Percentiles rank a stretch among this genome's conserved stretches.
phyloP scores from a whole-genome alignment of 306 rosid genomes.

The Pachyrhizus erosus region DNA sequence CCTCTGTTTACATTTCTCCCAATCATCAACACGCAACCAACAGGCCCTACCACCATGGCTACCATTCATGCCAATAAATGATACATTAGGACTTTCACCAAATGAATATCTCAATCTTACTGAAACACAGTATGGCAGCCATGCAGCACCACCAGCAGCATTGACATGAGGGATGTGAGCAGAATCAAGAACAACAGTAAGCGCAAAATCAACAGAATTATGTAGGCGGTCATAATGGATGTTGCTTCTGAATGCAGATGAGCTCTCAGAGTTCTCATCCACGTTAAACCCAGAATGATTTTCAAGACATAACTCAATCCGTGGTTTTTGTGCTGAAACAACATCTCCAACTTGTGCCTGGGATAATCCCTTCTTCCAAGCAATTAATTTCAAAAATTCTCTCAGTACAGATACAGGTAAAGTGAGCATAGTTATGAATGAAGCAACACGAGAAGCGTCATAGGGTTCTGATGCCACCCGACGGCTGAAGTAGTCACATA shows the following conservation, averaged over 20 bases:
- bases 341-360: conserved; percentile 90
- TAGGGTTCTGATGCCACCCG: conserved; percentile 99
- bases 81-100: conserved; percentile 76
- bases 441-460: conserved; percentile 99
- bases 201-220: conserved; percentile 91
- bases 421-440: conserved; percentile 97
- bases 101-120: conserved; percentile 88
- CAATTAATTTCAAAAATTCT: conserved; percentile 95
- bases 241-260: conserved; percentile 85
- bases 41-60: conserved; percentile 99
- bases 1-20: conserved; percentile 89
- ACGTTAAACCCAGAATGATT: conserved; percentile 77
- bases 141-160: conserved; percentile 98
- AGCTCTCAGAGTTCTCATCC: conserved; percentile 63
- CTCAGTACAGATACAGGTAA: conserved; percentile 89
- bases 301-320: conserved; percentile 97
- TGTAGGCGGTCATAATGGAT: conserved; percentile 89
- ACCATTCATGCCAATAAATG: conserved; percentile 92
- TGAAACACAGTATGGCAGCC: conserved; percentile 98
- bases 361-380: conserved; percentile 92
- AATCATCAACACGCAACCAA: conserved; percentile 85
- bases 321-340: conserved; percentile 88
- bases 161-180: conserved; percentile 87
- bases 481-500: conserved; percentile 98
- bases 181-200: conserved; percentile 97